Evolutionary conservation across 176 grass and related monocot species (phyloP).

Genomic region (Dendrocalamus sinicus): DNA sequence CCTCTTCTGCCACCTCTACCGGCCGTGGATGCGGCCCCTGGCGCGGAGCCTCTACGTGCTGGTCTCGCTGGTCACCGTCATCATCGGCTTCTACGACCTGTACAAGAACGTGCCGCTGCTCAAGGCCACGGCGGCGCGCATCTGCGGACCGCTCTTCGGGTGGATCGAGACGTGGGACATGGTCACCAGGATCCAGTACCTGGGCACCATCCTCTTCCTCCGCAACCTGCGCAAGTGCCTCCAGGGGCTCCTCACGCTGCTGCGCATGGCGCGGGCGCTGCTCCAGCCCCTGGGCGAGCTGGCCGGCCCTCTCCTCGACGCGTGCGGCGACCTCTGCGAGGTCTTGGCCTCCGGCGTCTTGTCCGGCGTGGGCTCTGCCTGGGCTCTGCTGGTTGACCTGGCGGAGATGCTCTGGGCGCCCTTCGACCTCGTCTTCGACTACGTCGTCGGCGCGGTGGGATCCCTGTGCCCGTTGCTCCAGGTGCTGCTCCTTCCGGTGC

Average conservation of each 20-base stretch:
- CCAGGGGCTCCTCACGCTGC: constrained; percentile 47
- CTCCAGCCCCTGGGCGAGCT: constrained; percentile 35
- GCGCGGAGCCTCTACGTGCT: constrained; percentile 62
- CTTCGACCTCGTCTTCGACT: constrained; percentile 49
- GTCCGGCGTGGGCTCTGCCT: background rate
- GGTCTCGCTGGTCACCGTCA: constrained; percentile 61
- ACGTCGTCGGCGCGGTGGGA: background rate
- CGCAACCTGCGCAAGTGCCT: constrained; percentile 65
- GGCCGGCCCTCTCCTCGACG: constrained; percentile 28
- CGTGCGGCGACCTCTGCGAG: background rate
- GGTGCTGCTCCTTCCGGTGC: constrained; percentile 47
- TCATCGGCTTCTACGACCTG: constrained; percentile 96
- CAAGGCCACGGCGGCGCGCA: constrained; percentile 63
- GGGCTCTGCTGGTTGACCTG: constrained; percentile 44
- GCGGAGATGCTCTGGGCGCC: constrained; percentile 58
- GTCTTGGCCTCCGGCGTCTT: background rate
- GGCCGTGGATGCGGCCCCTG: constrained; percentile 82
- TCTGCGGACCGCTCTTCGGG: constrained; percentile 77
- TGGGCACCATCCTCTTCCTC: constrained; percentile 91
- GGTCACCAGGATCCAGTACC: constrained; percentile 76
- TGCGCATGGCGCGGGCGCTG: constrained; percentile 24
- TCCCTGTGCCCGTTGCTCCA: constrained; percentile 50
- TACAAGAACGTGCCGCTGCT: constrained; percentile 95
- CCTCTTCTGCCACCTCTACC: constrained; percentile 73
- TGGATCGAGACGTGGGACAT: constrained; percentile 98